Evolutionary conservation across 768 basidiomycete species (phyloP), one percentile per base, ranked within the genome.

Genomic region (Suillus luteus): DNA sequence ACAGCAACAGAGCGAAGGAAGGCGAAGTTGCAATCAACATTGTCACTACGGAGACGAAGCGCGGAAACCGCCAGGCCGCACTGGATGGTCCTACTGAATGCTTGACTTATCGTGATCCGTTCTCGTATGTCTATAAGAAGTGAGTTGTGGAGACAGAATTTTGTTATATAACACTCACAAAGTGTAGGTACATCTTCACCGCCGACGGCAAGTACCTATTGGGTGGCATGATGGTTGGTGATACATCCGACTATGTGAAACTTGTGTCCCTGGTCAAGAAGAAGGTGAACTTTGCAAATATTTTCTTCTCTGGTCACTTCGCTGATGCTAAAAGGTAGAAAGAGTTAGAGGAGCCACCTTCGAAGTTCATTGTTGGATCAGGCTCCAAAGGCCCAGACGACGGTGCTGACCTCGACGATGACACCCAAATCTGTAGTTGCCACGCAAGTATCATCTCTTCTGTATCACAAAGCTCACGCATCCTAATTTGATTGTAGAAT

Each of bases 171-270:
- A 61, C 14, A 9, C 59, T 58, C 11, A 58, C 40, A 24, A 41
- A 19, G 24, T 58, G 27, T 41, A 81, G 80, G 70, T 90, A 89
- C 65, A 83, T 91, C 49, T 91, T 91, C 71, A 87, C 82, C 12
- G 81, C 81, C 9, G 88, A 91, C 69, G 90, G 90, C 12, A 86
- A 87, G 73, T 81, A 88, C 67, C 78, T 92, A 14, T 75, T 92
- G 4, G 90, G 90, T 14, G 90, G 90, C 4, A 89, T 90, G 83
- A 89, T 91, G 88, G 83, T 92, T n/a, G 90, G 90, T 3, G 88
- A 90, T 68, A 84, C 84, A 11, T 80, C 78, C 43, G 86, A 89
- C 70, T 90, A 86, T 68, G 82, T 86, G 62, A 90, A 90, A 73
- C 79, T 91, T 15, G 80, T 91, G n/a, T 78, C 85, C 14, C 77